Percentiles rank a stretch among this genome's conserved stretches.
phyloP scores from a whole-genome alignment of 1,139 yeast species.

The Yamadazyma friedrichii region DNA sequence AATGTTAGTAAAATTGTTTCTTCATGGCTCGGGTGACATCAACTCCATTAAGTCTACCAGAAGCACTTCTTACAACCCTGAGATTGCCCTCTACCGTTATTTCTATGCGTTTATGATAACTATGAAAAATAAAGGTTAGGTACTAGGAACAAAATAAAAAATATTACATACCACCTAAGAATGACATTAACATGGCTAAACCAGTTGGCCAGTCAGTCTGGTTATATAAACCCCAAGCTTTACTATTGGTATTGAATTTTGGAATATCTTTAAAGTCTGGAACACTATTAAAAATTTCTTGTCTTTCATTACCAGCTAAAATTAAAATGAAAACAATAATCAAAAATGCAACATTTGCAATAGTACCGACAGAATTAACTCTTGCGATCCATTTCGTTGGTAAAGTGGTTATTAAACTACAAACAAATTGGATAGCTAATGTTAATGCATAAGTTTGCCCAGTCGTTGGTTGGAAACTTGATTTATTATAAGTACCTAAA shows the following conservation, averaged over 20 bases:
- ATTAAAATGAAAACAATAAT: constrained; percentile 57
- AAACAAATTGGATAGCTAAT: constrained; percentile 50
- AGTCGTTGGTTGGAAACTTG: constrained; percentile 39
- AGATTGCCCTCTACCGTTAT: too few relatives aligned
- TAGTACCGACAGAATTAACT: constrained; percentile 54
- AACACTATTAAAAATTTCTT: constrained; percentile 20
- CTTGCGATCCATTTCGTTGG: constrained; percentile 58
- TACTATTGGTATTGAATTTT: constrained; percentile 49
- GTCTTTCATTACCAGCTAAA: constrained; percentile 52
- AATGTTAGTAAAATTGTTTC: too few relatives aligned
- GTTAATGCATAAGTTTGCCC: constrained; percentile 55
- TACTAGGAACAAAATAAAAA: too few relatives aligned
- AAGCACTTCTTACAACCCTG: too few relatives aligned
- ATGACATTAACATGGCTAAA: constrained; percentile 57
- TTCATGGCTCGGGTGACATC: too few relatives aligned
- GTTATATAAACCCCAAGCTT: constrained; percentile 61
- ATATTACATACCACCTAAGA: constrained; percentile 38
- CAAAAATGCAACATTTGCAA: constrained; percentile 50
- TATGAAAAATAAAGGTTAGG: too few relatives aligned
- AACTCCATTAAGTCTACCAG: too few relatives aligned
- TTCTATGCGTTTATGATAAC: too few relatives aligned
- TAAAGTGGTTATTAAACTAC: constrained; percentile 48
- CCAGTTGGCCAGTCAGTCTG: constrained; percentile 71
- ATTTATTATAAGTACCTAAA: constrained; percentile 36
- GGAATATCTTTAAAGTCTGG: constrained; percentile 21